Evolutionary conservation across 129 eudicot species (phyloP), one percentile per base, ranked within the genome.

Genomic region (Pittosporum tobira): DNA sequence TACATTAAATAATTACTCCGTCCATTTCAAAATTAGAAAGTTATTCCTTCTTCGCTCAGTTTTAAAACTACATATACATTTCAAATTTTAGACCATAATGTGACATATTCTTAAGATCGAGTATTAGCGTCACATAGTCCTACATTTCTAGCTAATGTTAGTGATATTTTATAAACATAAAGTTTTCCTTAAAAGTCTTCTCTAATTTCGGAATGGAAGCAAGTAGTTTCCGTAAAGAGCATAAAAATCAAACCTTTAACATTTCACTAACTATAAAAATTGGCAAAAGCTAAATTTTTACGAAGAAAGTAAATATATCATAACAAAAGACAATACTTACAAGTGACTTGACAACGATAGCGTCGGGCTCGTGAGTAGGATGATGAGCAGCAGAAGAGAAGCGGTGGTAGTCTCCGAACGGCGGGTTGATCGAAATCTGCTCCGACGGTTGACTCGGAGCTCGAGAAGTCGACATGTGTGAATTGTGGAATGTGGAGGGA

Each of bases 381-480:
- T 40, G 67, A 4, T 28, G 48, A 6, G 73, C 49, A 29, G 76
- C 63, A 13, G 73, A 26, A 43, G 74, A 46, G 45, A 86, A 91
- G 19, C 74, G 84, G 77, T 81, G 95, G 69, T 86, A 81, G 68
- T 91, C 95, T 2, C 77, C 86, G 64, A 83, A 81, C 51, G 94
- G 87, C 73, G 98, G 94, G 74, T 82, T 85, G 75, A 78, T 76
- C 21, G 89, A 67, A 63, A 84, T 73, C 51, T 61, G 78, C 23
- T 67, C 56, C 61, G 63, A 45, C 56, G 74, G 71, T 40, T 64
- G 62, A 64, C 37, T 69, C 10, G 68, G 36, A 69, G 72, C 65
- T 64, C 62, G 42, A 36, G 59, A 49, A 66, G 56, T 18, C 45
- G 59, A 38, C 62, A 59, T 65, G 23, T 4, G 74, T 71, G 52